These are phyloP conservation scores for Fusarium chuoi DNA, from an alignment of 2,329 filamentous ascomycete species.

Conservation along the genomic window DNA sequence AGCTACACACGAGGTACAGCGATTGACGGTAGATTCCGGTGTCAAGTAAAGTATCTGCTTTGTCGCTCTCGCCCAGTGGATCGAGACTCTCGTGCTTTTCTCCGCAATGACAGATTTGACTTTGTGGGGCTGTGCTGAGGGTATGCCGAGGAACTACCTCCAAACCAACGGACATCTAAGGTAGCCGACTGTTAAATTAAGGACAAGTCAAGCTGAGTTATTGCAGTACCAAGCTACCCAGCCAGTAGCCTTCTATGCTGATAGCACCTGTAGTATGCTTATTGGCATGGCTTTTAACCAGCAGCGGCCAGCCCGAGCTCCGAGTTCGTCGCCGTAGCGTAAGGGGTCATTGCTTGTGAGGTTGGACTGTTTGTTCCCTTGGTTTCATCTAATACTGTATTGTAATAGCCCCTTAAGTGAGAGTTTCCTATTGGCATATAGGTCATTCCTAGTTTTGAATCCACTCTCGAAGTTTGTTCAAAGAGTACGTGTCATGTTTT, in stretches of 20 bases:
- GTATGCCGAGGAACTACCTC: background rate
- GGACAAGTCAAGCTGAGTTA: too few relatives aligned
- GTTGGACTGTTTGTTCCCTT: too few relatives aligned
- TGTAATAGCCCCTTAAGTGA: too few relatives aligned
- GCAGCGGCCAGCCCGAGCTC: too few relatives aligned
- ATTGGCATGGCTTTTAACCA: too few relatives aligned
- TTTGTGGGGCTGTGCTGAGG: background rate
- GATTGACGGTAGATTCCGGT: accelerated
- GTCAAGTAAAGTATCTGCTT: background rate
- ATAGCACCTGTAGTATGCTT: too few relatives aligned
- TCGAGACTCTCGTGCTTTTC: background rate
- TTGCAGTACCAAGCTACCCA: too few relatives aligned
- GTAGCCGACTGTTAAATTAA: background rate
- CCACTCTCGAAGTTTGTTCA: background rate
- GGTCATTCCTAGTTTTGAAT: background rate
- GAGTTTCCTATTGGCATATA: too few relatives aligned
- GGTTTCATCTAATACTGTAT: too few relatives aligned
- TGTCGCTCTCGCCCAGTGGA: accelerated
- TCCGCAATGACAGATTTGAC: background rate
- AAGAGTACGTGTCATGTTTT: background rate
- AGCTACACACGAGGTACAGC: background rate
- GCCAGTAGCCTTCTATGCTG: too few relatives aligned
- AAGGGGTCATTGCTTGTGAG: too few relatives aligned
- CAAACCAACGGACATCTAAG: accelerated
- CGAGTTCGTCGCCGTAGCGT: too few relatives aligned